phyloP scores from a whole-genome alignment of 1,284 basidiomycete genomes.

The Porodaedalea pini region DNA sequence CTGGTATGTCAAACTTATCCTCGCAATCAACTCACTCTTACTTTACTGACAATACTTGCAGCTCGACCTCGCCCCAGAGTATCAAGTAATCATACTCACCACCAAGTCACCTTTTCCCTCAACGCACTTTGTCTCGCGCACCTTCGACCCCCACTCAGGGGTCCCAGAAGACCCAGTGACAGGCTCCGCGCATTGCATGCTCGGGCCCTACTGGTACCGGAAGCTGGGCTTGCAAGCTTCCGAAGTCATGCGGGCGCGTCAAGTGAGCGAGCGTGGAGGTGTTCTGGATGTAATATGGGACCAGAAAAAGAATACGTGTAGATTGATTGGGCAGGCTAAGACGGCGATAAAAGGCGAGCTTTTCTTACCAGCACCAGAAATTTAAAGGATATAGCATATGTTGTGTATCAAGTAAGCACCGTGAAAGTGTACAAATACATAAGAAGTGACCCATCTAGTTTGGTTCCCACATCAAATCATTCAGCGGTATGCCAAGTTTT shows the following conservation, averaged over 20 bases:
- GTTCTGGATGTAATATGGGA: slow-evolving; percentile 26
- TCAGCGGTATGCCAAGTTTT: slow-evolving; percentile 59
- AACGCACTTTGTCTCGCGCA: slow-evolving; percentile 23
- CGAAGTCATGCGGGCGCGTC: slow-evolving; percentile 20
- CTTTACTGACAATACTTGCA: neutral
- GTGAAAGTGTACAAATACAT: no score
- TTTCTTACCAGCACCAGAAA: slow-evolving; percentile 10
- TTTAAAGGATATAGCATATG: no score
- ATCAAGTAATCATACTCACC: slow-evolving; percentile 16
- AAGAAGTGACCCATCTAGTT: neutral
- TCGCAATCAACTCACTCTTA: no score
- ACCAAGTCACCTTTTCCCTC: neutral
- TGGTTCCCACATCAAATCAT: slow-evolving; percentile 72
- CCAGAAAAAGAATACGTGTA: slow-evolving; percentile 21
- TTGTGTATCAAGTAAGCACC: no score
- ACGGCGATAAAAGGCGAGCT: slow-evolving; percentile 20
- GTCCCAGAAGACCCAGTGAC: slow-evolving; percentile 32
- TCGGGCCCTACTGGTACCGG: slow-evolving; percentile 29
- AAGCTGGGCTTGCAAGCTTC: slow-evolving; percentile 14
- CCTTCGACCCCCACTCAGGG: slow-evolving; percentile 24
- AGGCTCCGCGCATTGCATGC: slow-evolving; percentile 30
- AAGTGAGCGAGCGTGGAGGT: slow-evolving; percentile 28
- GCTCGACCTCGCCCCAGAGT: slow-evolving; percentile 7
- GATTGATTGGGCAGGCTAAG: slow-evolving; percentile 23
- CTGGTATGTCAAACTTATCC: slow-evolving; percentile 18